Base-by-base conservation (phyloP, 1,139 yeast species). In the Magnusiomyces starmeri region DNA sequence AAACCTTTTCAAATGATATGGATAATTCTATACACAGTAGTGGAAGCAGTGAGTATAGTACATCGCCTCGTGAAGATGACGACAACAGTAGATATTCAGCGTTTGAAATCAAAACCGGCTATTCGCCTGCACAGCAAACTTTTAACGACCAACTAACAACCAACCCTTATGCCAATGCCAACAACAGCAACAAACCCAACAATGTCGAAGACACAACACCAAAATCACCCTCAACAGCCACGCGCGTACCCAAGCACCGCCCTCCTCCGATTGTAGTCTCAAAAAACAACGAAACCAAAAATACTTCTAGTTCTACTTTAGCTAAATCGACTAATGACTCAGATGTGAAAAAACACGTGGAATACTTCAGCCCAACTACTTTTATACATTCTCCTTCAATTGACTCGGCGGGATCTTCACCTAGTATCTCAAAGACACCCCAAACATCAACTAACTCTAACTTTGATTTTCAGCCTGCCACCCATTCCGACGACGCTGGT, bases 311-410 rank as follows among this genome's bases (percentile, higher is more conserved):
- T 25, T 6, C 22, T 4, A n/a, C 41, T 3, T 3, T n/a, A 18
- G n/a, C 4, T 45, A 16, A 12, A 4, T 21, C 48, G 9, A 25
- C 7, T 10, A 43, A 16, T 12, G 4, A 3, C 4, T n/a, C 43
- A 39, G n/a, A 16, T 39, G 40, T 22, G 27, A 41, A 41, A 43
- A 43, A 26, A 37, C 49, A 4, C 49, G 12, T 20, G 18, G 42
- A 21, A 41, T 42, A n/a, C 43, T 32, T 22, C 72, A 68, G 24
- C 70, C 69, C 42, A 67, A 57, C 26, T 35, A 44, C 39, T 34
- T 46, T 27, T 43, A 56, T 8, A 39, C 4, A 29, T 29, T 37
- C 26, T 29, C 18, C 40, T 50, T 24, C 27, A 14, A 16, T 18
- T 16, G 22, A 39, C 12, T 39, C 22, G 20, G 24, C 20, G 7